These are phyloP conservation scores for Collybiopsis luxurians DNA, from an alignment of 768 basidiomycete species.

Conservation along the genomic window DNA sequence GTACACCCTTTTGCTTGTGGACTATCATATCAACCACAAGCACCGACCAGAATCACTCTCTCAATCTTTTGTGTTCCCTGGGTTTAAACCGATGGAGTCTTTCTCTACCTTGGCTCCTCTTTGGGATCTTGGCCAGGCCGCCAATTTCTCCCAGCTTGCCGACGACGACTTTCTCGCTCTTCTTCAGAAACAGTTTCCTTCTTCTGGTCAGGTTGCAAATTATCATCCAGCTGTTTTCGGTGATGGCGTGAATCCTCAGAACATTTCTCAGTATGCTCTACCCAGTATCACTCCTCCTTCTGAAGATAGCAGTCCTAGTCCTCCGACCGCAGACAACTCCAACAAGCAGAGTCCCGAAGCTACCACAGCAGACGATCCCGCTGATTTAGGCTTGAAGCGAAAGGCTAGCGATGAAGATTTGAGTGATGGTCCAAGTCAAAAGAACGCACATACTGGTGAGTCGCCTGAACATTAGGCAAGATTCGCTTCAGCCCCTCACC, in stretches of 20 bases:
- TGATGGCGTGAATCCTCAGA: conserved; percentile 59
- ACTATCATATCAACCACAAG: not conserved
- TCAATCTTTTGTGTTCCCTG: too few relatives aligned
- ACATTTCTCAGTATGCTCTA: conserved; percentile 46
- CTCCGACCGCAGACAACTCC: conserved; percentile 47
- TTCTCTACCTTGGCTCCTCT: conserved; percentile 46
- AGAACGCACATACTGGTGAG: conserved; percentile 64
- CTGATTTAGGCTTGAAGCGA: conserved; percentile 62
- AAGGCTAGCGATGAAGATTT: conserved; percentile 71
- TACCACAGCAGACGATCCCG: conserved; percentile 30
- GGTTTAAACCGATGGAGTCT: conserved; percentile 43
- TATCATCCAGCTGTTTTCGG: conserved; percentile 20
- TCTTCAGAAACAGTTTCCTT: conserved; percentile 72
- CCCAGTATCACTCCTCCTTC: conserved; percentile 59
- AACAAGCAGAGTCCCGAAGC: conserved; percentile 13
- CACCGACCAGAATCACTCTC: too few relatives aligned
- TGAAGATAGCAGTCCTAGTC: conserved; percentile 79
- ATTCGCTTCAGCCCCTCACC: not conserved
- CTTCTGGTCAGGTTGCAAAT: conserved; percentile 10
- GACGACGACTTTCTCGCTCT: conserved; percentile 79
- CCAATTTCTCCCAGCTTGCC: conserved; percentile 59
- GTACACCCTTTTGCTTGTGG: too few relatives aligned
- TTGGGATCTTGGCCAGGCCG: conserved; percentile 66
- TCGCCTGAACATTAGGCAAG: conserved; percentile 8
- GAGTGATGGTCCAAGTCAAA: conserved; percentile 63